These are phyloP conservation scores for Oenanthe sinensis DNA, from an alignment of 129 eudicot genomes.

Conservation along the genomic window DNA sequence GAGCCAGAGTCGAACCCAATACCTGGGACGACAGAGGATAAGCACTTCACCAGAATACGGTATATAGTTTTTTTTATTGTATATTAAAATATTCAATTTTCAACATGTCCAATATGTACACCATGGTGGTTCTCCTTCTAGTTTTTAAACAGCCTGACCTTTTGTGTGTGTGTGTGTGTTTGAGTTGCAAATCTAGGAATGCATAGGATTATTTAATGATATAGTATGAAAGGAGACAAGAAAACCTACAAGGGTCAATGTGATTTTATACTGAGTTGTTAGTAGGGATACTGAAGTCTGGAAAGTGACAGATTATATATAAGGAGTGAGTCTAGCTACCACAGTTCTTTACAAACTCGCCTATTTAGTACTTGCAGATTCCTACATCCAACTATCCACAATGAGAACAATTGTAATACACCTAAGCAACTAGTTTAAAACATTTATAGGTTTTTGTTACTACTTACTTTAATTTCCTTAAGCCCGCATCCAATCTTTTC, in stretches of 20 bases:
- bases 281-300: background rate
- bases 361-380: background rate
- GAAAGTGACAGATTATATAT: background rate
- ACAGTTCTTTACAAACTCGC: background rate
- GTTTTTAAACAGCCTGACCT: background rate
- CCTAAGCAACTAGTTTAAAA: background rate
- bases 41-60: no score
- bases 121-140: background rate
- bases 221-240: background rate
- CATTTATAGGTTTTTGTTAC: background rate
- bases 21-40: no score
- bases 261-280: background rate
- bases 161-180: background rate
- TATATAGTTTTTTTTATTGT: background rate
- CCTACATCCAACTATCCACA: background rate
- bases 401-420: background rate
- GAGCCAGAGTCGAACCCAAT: no score
- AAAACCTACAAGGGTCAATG: background rate
- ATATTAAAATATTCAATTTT: background rate
- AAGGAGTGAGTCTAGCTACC: background rate
- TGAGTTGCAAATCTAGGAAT: background rate
- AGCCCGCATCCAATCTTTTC: conserved; percentile 77
- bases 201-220: background rate
- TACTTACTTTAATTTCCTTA: conserved; percentile 54
- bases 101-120: background rate